Evolutionary conservation across 805 yeast genomes (phyloP).

Genomic region (Kregervanrija fluxuum): DNA sequence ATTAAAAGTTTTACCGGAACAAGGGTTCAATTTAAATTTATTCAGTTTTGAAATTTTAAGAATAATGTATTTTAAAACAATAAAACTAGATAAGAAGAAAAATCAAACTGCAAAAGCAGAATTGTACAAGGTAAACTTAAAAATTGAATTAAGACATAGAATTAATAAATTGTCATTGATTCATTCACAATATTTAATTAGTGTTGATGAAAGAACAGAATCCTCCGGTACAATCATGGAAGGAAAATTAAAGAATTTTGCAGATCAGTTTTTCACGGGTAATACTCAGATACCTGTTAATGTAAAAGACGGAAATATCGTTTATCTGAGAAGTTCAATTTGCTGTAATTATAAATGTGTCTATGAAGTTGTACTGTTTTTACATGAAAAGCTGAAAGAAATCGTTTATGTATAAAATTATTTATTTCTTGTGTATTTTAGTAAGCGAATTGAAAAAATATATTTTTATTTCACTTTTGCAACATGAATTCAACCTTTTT

Average conservation of each 20-base stretch:
- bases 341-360: slow-evolving; percentile 21
- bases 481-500: too few species aligned
- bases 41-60: slow-evolving; percentile 18
- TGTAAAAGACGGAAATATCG: slow-evolving; percentile 9
- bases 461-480: too few species aligned
- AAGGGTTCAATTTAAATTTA: slow-evolving; percentile 16
- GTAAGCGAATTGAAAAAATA: too few species aligned
- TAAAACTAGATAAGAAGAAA: slow-evolving; percentile 8
- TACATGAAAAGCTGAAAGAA: slow-evolving; percentile 14
- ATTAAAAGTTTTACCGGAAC: slow-evolving; percentile 13
- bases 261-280: slow-evolving; percentile 16
- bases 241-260: slow-evolving; percentile 8
- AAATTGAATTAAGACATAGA: slow-evolving; percentile 19
- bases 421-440: too few species aligned
- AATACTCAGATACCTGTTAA: slow-evolving; percentile 4
- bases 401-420: neutral
- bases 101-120: slow-evolving; percentile 19
- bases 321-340: slow-evolving; percentile 18
- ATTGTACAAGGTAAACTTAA: slow-evolving; percentile 13
- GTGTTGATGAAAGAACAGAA: slow-evolving; percentile 12
- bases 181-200: slow-evolving; percentile 17
- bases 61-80: slow-evolving; percentile 18
- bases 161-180: slow-evolving; percentile 10
- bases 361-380: slow-evolving; percentile 10
- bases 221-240: neutral